Evolutionary conservation across 164 flowering plant genomes (phyloP).

Genomic region (Stephania japonica): DNA sequence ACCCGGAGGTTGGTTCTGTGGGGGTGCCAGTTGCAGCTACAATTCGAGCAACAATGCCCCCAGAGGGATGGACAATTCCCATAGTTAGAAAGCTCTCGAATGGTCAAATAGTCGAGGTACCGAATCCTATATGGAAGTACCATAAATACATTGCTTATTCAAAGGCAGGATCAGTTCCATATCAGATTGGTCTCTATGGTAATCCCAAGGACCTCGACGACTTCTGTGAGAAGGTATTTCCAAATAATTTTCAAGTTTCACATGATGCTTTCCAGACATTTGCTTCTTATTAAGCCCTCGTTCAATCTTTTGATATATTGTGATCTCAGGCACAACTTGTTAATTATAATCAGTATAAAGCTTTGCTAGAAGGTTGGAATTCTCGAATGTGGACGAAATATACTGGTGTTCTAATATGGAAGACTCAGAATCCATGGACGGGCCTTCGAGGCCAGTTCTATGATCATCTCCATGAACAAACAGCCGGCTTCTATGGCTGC

Average conservation of each 20-base stretch:
- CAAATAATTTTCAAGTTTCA: not conserved
- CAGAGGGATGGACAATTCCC: slow-evolving; percentile 91
- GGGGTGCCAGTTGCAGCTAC: slow-evolving; percentile 98
- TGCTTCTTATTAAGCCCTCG: not conserved
- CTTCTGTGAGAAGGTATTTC: slow-evolving; percentile 84
- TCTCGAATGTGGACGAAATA: slow-evolving; percentile 96
- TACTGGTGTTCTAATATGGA: slow-evolving; percentile 95
- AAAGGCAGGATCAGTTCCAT: slow-evolving; percentile 65
- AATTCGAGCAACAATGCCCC: slow-evolving; percentile 92
- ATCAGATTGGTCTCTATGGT: slow-evolving; percentile 78
- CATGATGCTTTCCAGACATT: not conserved
- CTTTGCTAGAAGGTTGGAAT: slow-evolving; percentile 92
- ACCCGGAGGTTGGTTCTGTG: slow-evolving; percentile 96
- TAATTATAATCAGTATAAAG: slow-evolving; percentile 88
- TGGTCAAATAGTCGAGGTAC: slow-evolving; percentile 72
- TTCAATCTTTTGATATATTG: not conserved
- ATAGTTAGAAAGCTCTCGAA: slow-evolving; percentile 45
- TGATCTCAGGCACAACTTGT: slow-evolving; percentile 83
- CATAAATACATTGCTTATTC: slow-evolving; percentile 94
- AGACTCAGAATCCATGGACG: slow-evolving; percentile 97
- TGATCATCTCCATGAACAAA: slow-evolving; percentile 96
- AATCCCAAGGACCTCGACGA: slow-evolving; percentile 80
- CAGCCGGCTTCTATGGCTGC: slow-evolving; percentile 95
- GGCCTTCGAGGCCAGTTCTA: slow-evolving; percentile 97
- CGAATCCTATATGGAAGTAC: slow-evolving; percentile 91